phyloP scores from a whole-genome alignment of 495 filamentous ascomycete species.

The Clavariopsis aquatica region DNA sequence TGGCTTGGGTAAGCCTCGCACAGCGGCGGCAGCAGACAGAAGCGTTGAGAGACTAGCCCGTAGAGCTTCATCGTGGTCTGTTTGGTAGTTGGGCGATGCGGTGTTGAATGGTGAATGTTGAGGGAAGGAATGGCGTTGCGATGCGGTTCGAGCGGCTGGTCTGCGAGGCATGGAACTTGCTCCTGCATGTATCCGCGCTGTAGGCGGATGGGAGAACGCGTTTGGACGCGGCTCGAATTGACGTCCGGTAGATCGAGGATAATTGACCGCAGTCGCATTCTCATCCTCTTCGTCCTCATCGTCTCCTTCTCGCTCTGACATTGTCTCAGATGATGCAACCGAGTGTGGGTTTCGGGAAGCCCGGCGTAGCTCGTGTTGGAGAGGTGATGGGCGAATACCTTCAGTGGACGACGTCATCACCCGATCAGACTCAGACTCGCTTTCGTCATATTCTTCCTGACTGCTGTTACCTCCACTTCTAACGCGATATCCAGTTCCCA shows the following conservation, averaged over 20 bases:
- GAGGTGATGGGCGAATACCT: slow-evolving; percentile 53
- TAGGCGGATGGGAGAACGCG: slow-evolving; percentile 80
- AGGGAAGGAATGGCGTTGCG: slow-evolving; percentile 47
- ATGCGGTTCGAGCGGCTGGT: slow-evolving; percentile 41
- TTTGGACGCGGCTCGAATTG: slow-evolving; percentile 85
- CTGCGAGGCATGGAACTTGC: slow-evolving; percentile 44
- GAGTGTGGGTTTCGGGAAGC: slow-evolving; percentile 34
- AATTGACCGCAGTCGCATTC: slow-evolving; percentile 76
- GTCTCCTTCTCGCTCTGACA: slow-evolving; percentile 50
- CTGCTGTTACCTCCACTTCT: slow-evolving; percentile 63
- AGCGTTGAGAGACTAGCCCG: slow-evolving; percentile 90
- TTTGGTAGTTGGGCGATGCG: slow-evolving; percentile 73
- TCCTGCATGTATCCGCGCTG: slow-evolving; percentile 44
- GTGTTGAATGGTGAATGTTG: slow-evolving; percentile 58
- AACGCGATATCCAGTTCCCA: slow-evolving; percentile 22
- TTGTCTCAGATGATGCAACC: slow-evolving; percentile 43
- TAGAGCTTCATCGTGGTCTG: slow-evolving; percentile 90
- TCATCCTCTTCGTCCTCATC: slow-evolving; percentile 71
- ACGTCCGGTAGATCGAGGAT: slow-evolving; percentile 54
- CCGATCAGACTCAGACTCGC: slow-evolving; percentile 79
- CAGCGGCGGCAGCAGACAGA: slow-evolving; percentile 89
- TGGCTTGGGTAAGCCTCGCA: slow-evolving; percentile 73
- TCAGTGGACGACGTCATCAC: slow-evolving; percentile 86
- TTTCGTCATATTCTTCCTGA: slow-evolving; percentile 87
- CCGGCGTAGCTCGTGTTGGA: slow-evolving; percentile 31